phyloP scores from a whole-genome alignment of 371 early-diverging fungal genomes.

The Apophysomyces trapeziformis region DNA sequence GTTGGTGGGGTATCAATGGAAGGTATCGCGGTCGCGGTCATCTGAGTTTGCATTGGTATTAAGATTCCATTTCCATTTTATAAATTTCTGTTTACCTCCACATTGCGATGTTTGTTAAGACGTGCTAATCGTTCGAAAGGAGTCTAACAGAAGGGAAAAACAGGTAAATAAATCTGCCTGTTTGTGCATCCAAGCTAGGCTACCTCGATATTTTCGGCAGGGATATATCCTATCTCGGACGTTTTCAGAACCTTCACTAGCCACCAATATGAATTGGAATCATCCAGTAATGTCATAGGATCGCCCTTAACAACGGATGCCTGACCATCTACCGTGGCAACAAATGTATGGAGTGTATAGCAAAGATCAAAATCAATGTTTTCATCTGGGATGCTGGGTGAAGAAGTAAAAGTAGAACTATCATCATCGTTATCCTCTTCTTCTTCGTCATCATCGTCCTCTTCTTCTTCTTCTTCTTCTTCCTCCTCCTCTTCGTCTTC shows the following conservation, averaged over 20 bases:
- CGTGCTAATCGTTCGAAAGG: conserved; percentile 90
- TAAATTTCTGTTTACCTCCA: conserved; percentile 43
- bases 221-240: conserved; percentile 93
- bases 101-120: conserved; percentile 86
- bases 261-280: conserved; percentile 97
- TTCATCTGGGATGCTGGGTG: conserved; percentile 69
- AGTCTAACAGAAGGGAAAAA: conserved; percentile 57
- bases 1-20: conserved; percentile 3
- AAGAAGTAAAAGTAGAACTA: conserved; percentile 48
- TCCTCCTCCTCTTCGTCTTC: conserved; percentile 42
- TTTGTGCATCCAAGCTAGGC: conserved; percentile 6
- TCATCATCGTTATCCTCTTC: conserved; percentile 55
- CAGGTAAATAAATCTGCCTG: conserved; percentile 11
- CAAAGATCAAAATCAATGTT: conserved; percentile 79
- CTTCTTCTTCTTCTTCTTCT: conserved; percentile 46
- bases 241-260: conserved; percentile 86
- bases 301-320: conserved; percentile 92
- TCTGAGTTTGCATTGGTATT: conserved; percentile 1
- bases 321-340: conserved; percentile 93
- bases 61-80: conserved; percentile 6
- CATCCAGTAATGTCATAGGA: conserved; percentile 88
- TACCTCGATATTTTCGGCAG: conserved; percentile 95
- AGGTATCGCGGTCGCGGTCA: conserved; percentile 10
- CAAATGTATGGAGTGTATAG: conserved; percentile 93
- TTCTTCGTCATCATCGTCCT: conserved; percentile 46